These are phyloP conservation scores for Penicillium sp. DNA, from an alignment of 2,329 filamentous ascomycete species.

Conservation along the genomic window DNA sequence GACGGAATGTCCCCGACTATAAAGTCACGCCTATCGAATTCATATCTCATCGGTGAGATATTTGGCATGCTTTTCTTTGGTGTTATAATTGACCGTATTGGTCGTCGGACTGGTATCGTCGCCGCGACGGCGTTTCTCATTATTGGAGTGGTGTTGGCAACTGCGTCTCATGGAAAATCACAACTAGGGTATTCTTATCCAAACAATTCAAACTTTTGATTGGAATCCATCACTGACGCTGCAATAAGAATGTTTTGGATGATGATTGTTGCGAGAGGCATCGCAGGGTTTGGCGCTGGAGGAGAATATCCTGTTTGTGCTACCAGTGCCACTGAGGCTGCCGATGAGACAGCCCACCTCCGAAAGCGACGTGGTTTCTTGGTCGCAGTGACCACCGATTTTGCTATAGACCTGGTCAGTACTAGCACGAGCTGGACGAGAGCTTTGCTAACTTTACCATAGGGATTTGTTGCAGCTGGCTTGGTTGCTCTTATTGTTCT, in stretches of 20 bases:
- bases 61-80: no score
- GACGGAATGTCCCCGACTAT: no score
- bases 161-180: no score
- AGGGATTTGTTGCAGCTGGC: slow-evolving; percentile 24
- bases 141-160: no score
- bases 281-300: slow-evolving; percentile 44
- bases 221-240: background rate
- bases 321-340: slow-evolving; percentile 27
- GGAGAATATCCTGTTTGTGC: slow-evolving; percentile 37
- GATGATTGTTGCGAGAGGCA: slow-evolving; percentile 41
- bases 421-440: background rate
- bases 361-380: slow-evolving; percentile 28
- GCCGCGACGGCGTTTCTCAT: no score
- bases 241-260: slow-evolving; percentile 49
- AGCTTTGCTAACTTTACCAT: background rate
- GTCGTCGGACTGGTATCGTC: no score
- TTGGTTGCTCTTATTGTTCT: slow-evolving; percentile 19
- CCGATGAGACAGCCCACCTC: slow-evolving; percentile 25
- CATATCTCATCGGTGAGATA: no score
- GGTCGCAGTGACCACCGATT: slow-evolving; percentile 28
- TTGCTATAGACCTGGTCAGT: slow-evolving; percentile 26
- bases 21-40: no score
- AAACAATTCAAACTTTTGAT: no score
- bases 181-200: no score
- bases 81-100: no score